Percentiles rank a stretch among this genome's conserved stretches.
These are phyloP conservation scores for Quercus tomentella DNA, from an alignment of 331 rosid species.

Conservation along the genomic window DNA sequence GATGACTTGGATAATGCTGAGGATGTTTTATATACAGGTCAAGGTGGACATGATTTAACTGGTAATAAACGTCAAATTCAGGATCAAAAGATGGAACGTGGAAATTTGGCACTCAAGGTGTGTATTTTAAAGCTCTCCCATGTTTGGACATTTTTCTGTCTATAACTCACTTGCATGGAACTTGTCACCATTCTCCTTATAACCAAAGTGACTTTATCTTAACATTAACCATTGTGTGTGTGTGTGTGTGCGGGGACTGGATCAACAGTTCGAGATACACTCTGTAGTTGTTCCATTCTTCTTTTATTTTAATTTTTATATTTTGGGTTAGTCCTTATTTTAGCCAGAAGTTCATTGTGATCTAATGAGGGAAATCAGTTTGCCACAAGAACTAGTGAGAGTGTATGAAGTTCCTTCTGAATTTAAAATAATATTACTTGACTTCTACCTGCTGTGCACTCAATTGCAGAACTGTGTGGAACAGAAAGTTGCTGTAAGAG, in stretches of 20 bases:
- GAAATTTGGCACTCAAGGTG: constrained; percentile 95
- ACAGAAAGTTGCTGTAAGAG: constrained; percentile 79
- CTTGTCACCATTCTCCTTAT: constrained; percentile 1
- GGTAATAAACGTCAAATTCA: constrained; percentile 80
- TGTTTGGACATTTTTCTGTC: not conserved
- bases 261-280: not conserved
- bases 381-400: not conserved
- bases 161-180: not conserved
- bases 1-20: constrained; percentile 97
- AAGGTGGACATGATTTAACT: constrained; percentile 89
- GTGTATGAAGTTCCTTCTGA: not conserved
- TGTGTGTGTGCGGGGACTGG: not conserved
- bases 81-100: constrained; percentile 78
- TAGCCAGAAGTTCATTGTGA: not conserved
- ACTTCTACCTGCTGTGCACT: constrained; percentile 21
- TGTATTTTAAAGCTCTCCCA: constrained; percentile 8
- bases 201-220: not conserved
- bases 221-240: not conserved
- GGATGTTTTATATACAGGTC: constrained; percentile 91
- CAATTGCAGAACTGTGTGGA: constrained; percentile 68
- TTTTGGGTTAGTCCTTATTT: not conserved
- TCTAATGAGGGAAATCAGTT: not conserved
- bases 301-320: not conserved
- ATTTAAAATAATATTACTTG: not conserved
- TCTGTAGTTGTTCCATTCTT: not conserved